These are phyloP conservation scores for Trametes punicea DNA, from an alignment of 768 basidiomycete species.

Conservation along the genomic window DNA sequence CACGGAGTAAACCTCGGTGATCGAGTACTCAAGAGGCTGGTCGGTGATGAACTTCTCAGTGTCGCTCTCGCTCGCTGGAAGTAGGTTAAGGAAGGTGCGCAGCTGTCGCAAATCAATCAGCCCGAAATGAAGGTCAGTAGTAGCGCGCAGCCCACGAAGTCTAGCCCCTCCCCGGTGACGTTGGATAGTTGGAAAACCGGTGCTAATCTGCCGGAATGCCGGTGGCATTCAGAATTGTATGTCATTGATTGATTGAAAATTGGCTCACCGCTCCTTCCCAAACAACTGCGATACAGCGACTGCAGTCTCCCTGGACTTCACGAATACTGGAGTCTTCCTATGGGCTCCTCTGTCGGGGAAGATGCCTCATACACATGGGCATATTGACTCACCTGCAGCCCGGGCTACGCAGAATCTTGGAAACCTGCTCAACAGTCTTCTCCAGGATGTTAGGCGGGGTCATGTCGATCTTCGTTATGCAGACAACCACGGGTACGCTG, in stretches of 20 bases:
- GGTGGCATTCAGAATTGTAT: background rate
- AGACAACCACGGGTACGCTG: constrained; percentile 89
- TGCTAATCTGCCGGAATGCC: constrained; percentile 60
- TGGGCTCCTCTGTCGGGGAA: background rate
- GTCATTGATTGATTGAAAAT: background rate
- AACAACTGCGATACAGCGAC: constrained; percentile 76
- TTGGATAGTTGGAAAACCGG: constrained; percentile 93
- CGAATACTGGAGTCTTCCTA: constrained; percentile 81
- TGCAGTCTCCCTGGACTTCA: constrained; percentile 77
- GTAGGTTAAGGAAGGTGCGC: constrained; percentile 85
- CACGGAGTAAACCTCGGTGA: constrained; percentile 84
- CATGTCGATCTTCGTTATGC: constrained; percentile 99
- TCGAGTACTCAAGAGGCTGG: constrained; percentile 81
- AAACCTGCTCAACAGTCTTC: constrained; percentile 90
- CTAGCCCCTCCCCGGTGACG: constrained; percentile 90
- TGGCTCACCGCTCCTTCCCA: constrained; percentile 61
- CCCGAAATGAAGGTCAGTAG: background rate
- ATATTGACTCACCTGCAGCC: constrained; percentile 69
- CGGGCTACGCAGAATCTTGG: constrained; percentile 88
- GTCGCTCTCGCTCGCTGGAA: constrained; percentile 86
- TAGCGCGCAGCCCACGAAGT: constrained; percentile 46
- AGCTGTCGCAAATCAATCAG: constrained; percentile 40
- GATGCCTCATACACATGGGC: background rate
- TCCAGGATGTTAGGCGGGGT: constrained; percentile 87
- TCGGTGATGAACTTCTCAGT: constrained; percentile 75